Evolutionary conservation across 2,329 filamentous ascomycete species (phyloP), one percentile per base, ranked within the genome.

Genomic region (Trichoderma asperellum): DNA sequence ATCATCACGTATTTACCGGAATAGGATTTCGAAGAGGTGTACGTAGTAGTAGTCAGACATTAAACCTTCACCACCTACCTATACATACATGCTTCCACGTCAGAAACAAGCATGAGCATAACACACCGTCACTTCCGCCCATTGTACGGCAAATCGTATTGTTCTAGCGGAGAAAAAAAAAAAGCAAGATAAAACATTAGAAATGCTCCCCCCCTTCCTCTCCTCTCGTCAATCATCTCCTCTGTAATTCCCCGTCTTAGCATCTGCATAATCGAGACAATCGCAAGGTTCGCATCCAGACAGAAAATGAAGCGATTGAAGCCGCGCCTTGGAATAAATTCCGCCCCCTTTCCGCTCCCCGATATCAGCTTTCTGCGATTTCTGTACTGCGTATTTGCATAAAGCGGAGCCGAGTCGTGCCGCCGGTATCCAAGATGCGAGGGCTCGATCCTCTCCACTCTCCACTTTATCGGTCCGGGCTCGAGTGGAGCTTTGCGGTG

Each of bases 291-390:
- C 8, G 16, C 40, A 43, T 43, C 40, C 2, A 32, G 32, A 34
- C 6, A 14, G 24, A 21, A 21, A 58, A 49, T 52, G 27, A 58
- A 35, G 68, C 68, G 68, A 70, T 29, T 68, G 34, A 70, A 70
- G 64, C 68, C 68, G 68, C 62, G 24, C 32, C n/a, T 68, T 56
- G 68, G 68, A 68, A 70, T 5, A 40, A 70, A 70, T 70, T 70
- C 68, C 68, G 68, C 56, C 6, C 49, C 21, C 21, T 52, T 70
- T 70, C 68, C 68, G 68, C 68, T 37, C n/a, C 32, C 18, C 43
- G 35, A 35, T 40, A 64, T 32, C 49, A 32, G 18, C 16, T 43
- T 43, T 43, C 18, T 43, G 18, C 40, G 40, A n/a, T 43, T 18
- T 5, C 18, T n/a, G 40, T 43, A 43, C 40, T 43, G 40, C 40